A percentile compares a stretch with the other conserved stretches of the same genome.
phyloP scores from a whole-genome alignment of 2,329 filamentous ascomycete species.

The Phyllachora maydis region DNA sequence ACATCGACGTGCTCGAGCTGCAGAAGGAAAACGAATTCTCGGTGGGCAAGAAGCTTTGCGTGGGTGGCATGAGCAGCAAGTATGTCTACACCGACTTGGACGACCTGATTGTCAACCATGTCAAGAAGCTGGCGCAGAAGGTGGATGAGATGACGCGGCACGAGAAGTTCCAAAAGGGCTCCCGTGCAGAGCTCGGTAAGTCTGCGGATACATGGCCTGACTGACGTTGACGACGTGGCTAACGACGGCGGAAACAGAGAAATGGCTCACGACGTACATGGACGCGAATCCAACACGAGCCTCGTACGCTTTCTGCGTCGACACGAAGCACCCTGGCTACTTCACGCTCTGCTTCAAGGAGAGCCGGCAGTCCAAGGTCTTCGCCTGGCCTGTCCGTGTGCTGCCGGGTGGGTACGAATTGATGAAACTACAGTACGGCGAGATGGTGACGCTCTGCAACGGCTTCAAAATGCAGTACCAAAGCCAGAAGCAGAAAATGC shows the following conservation, averaged over 20 bases:
- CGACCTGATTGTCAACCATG: conserved; percentile 89
- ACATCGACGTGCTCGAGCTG: conserved; percentile 90
- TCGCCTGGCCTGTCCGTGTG: conserved; percentile 71
- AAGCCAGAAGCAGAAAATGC: conserved; percentile 43
- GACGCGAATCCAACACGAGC: conserved; percentile 88
- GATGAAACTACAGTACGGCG: conserved; percentile 72
- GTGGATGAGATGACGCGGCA: conserved; percentile 90
- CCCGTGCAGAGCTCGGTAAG: conserved; percentile 68
- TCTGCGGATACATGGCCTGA: no score
- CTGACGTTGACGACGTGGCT: no score
- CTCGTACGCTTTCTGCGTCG: conserved; percentile 89
- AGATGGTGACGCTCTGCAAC: conserved; percentile 90
- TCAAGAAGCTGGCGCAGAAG: conserved; percentile 95
- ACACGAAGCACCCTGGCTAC: conserved; percentile 79
- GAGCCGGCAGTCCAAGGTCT: conserved; percentile 49
- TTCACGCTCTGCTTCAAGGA: conserved; percentile 96
- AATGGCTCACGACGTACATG: conserved; percentile 91
- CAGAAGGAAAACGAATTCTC: conserved; percentile 96
- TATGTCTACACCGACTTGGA: conserved; percentile 92
- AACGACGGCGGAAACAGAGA: conserved; percentile 28
- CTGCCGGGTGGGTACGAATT: conserved; percentile 89
- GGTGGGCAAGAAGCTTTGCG: conserved; percentile 66
- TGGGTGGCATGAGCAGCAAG: conserved; percentile 70
- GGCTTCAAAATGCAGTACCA: conserved; percentile 77
- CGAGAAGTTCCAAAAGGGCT: conserved; percentile 80